Evolutionary conservation across 306 rosid species (phyloP).

Genomic region (Arachis hypogaea): DNA sequence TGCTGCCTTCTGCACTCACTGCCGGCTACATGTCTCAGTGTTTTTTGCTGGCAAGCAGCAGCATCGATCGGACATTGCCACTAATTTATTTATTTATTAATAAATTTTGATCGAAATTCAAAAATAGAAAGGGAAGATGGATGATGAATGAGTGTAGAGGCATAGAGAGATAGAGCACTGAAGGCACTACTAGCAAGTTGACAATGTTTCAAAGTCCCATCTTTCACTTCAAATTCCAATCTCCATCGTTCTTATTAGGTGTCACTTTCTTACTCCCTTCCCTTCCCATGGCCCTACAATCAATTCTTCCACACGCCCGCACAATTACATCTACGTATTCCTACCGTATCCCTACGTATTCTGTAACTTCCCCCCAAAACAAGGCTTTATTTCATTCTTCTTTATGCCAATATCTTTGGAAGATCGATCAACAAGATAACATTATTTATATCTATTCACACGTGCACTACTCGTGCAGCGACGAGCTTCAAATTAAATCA

Average conservation of each 20-base stretch:
- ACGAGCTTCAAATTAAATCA: too few relatives aligned
- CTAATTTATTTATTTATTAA: too few relatives aligned
- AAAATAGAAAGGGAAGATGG: too few relatives aligned
- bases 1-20: conserved; percentile 33
- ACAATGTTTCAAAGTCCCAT: conserved; percentile 42
- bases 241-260: neutral
- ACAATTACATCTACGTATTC: neutral
- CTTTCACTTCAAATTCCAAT: conserved; percentile 35
- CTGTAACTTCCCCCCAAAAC: neutral
- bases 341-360: neutral
- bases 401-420: neutral
- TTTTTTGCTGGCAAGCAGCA: conserved; percentile 33
- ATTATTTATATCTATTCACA: too few relatives aligned
- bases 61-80: neutral
- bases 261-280: conserved; percentile 32
- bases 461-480: too few relatives aligned
- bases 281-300: conserved; percentile 30
- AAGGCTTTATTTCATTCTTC: conserved; percentile 3
- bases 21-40: conserved; percentile 31
- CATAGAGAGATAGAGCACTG: too few relatives aligned
- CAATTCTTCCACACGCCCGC: neutral
- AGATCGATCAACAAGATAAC: too few relatives aligned
- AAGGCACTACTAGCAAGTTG: conserved; percentile 30
- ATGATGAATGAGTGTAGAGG: too few relatives aligned
- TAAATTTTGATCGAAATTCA: too few relatives aligned